phyloP scores from a whole-genome alignment of 2,329 filamentous ascomycete species.

The Elsinoe ampelina region DNA sequence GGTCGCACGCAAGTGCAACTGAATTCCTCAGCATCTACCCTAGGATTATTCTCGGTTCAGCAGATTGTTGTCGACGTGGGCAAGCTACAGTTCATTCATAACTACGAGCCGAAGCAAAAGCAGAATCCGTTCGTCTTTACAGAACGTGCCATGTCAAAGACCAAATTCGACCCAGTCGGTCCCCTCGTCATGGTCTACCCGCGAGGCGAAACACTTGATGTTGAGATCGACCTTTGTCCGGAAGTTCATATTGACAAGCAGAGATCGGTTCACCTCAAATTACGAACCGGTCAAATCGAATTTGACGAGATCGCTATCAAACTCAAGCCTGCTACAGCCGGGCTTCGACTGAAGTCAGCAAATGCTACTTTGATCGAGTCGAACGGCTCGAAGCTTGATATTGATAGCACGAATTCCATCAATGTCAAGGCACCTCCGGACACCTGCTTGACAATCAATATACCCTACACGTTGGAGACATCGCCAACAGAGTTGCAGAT shows the following conservation, averaged over 20 bases:
- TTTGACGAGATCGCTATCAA: conserved; percentile 41
- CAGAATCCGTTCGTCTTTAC: conserved; percentile 42
- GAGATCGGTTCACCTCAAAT: conserved; percentile 64
- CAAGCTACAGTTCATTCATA: conserved; percentile 57
- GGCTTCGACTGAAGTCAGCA: conserved; percentile 47
- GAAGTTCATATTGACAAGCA: conserved; percentile 71
- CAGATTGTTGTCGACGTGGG: conserved; percentile 56
- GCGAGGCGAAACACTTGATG: conserved; percentile 56
- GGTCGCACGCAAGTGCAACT: conserved; percentile 41
- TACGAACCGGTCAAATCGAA: conserved; percentile 67
- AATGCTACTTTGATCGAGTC: conserved; percentile 39
- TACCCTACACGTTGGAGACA: conserved; percentile 6
- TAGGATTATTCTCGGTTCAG: conserved; percentile 67
- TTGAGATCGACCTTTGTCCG: conserved; percentile 56
- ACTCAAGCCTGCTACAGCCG: conserved; percentile 51
- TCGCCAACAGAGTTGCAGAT: conserved; percentile 1
- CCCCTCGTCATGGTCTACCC: conserved; percentile 63
- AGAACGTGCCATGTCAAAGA: conserved; percentile 26
- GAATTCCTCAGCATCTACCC: conserved; percentile 47
- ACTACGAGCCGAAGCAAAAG: conserved; percentile 46
- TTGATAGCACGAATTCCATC: conserved; percentile 37
- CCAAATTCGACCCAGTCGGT: conserved; percentile 31
- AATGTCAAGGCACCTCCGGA: conserved; percentile 26
- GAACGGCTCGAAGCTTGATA: conserved; percentile 33
- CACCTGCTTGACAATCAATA: neutral